Base-by-base conservation (phyloP, 164 flowering plant genomes). In the Stephania cephalantha region DNA sequence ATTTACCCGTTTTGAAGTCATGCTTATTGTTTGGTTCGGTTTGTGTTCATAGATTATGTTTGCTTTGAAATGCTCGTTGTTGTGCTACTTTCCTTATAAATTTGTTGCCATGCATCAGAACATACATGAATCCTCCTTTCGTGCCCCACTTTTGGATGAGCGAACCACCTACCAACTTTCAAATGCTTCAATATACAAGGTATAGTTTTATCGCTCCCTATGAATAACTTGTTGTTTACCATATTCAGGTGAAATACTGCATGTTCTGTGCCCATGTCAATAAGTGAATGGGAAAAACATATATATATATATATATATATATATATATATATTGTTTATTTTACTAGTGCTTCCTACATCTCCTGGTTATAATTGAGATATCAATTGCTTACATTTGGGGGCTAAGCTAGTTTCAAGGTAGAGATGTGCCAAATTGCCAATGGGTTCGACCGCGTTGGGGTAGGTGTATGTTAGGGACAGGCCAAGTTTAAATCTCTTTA, bases 151-250 rank as follows among this genome's bases (percentile, higher is more conserved):
- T 45, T 63, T 58, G 78, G 88, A 76, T 48, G 71, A 79, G 48
- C 81, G 82, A 71, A 84, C 78, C 46, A 42, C 79, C 2, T 78
- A 55, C 76, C 82, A 67, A 69, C 86, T 95, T 78, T 72, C 80
- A 50, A 84, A 87, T 85, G 92, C 99, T 76, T 88, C 94, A 45
- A 81, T 93, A 69, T 81, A 63, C 78, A 95, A 93, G 99, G 97
- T 90, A 82, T 63, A 22, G 68, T 44, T 52, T 74, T 42, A 29
- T 48, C 65, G 48, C 25, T 70, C 35, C n/a, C 55, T 53, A 8
- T 70, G 50, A 46, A 3, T 3, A 69, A 17, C 71, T 17, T 69
- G 44, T 69, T 35, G 2, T 25, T 29, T 69, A 42, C 70, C 12
- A 4, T 35, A 2, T 12, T 42, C 71, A 20, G 67, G 9, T 64